Evolutionary conservation across 192 early-diverging fungal genomes (phyloP), one percentile per base, ranked within the genome.

Genomic region (Coemansia sp.): DNA sequence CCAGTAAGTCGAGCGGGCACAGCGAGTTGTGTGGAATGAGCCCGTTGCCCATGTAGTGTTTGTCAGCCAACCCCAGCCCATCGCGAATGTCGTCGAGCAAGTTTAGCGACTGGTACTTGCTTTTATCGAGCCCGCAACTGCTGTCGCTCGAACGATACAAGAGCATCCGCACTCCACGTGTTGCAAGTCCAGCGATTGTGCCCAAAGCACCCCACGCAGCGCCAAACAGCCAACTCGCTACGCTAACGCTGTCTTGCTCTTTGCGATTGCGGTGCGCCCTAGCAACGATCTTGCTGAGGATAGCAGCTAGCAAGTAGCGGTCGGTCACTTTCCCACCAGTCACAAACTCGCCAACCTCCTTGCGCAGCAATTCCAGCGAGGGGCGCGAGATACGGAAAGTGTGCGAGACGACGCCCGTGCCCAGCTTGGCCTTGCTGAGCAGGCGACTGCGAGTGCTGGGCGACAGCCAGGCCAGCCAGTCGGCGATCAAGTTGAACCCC

Each of bases 391-490:
- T 66, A 31, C 78, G 73, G 42, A 81, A 81, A 0, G 73, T 72
- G 31, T 75, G 69, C 10, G 73, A 71, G 15, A 47, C 66, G 15
- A 81, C 45, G 4, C 64, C 54, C 7, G 65, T 19, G 62, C 58
- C 69, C 20, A 76, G 64, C 24, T 66, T 71, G 11, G 70, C 69
- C 40, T 61, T 65, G 60, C 62, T 64, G 53, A 81, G 40, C n/a
- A 81, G 25, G 39, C 40, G 19, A 3, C 73, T 62, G 14, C 78
- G 73, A 11, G 78, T 75, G 6, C 17, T 67, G 1, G 78, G 78
- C 32, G 78, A 81, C 47, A 81, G 59, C 78, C 78, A 81, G 0
- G 78, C 78, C 14, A 81, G 63, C 78, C 73, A 76, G 22, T 81
- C 73, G 6, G 73, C 78, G 0, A 81, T 7, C 5, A 69, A 73